phyloP scores from a whole-genome alignment of 768 basidiomycete species.

The Rhizopogon vesiculosus region DNA sequence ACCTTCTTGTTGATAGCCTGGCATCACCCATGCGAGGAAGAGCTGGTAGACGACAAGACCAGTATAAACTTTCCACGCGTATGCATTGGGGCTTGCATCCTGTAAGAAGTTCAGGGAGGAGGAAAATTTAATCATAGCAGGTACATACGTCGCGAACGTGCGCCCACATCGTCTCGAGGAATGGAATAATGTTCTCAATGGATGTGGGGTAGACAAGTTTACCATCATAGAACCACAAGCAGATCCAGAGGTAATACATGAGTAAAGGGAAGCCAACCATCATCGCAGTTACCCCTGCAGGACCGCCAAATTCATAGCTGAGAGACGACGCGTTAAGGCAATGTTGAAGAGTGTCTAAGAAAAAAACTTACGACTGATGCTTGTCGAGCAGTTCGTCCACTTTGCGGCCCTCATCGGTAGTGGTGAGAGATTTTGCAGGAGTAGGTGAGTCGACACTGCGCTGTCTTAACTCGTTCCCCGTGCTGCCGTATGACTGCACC shows the following conservation, averaged over 20 bases:
- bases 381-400: slow-evolving; percentile 70
- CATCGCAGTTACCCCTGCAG: slow-evolving; percentile 85
- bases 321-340: slow-evolving; percentile 2
- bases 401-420: slow-evolving; percentile 70
- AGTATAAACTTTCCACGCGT: slow-evolving; percentile 88
- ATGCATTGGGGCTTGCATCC: slow-evolving; percentile 89
- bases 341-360: background rate
- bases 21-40: slow-evolving; percentile 83
- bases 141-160: slow-evolving; percentile 70
- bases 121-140: background rate
- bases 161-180: slow-evolving; percentile 78
- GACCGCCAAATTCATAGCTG: slow-evolving; percentile 97
- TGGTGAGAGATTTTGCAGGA: slow-evolving; percentile 20
- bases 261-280: slow-evolving; percentile 92
- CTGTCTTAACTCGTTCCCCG: slow-evolving; percentile 24
- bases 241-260: slow-evolving; percentile 99
- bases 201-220: slow-evolving; percentile 67
- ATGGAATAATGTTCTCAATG: slow-evolving; percentile 67
- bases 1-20: slow-evolving; percentile 91
- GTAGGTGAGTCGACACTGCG: slow-evolving; percentile 13
- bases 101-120: slow-evolving; percentile 22
- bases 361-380: slow-evolving; percentile 48
- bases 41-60: slow-evolving; percentile 88
- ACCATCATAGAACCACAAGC: slow-evolving; percentile 94
- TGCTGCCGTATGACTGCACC: slow-evolving; percentile 24